phyloP scores from a whole-genome alignment of 2,329 filamentous ascomycete species.

The Fusarium bulbicola region DNA sequence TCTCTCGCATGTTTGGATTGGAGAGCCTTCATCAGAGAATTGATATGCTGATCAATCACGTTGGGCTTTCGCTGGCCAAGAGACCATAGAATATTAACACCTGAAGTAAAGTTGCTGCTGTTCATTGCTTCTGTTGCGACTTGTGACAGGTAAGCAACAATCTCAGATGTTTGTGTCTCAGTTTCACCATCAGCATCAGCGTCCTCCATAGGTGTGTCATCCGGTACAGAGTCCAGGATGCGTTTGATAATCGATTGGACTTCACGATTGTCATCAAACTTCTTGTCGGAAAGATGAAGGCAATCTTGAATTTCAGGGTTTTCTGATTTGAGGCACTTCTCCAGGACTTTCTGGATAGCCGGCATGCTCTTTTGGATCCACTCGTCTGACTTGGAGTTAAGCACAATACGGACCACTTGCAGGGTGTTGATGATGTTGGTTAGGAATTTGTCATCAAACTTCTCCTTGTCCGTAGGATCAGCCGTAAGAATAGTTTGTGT shows the following conservation, averaged over 20 bases:
- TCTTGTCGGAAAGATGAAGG: conserved; percentile 77
- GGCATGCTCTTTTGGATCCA: conserved; percentile 86
- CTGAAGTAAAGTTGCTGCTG: conserved; percentile 81
- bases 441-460: conserved; percentile 83
- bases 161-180: conserved; percentile 85
- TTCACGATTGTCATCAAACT: conserved; percentile 73
- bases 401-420: conserved; percentile 88
- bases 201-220: conserved; percentile 75
- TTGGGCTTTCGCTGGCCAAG: conserved; percentile 84
- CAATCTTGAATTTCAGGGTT: conserved; percentile 94
- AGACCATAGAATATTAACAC: conserved; percentile 94
- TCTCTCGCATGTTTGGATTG: conserved; percentile 93
- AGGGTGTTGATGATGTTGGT: conserved; percentile 93
- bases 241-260: conserved; percentile 81
- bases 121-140: conserved; percentile 89
- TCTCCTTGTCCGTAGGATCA: conserved; percentile 71
- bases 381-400: conserved; percentile 87
- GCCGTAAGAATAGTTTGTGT: conserved; percentile 67
- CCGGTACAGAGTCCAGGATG: conserved; percentile 88
- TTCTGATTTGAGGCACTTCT: conserved; percentile 88
- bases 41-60: conserved; percentile 89
- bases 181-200: conserved; percentile 85
- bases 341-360: conserved; percentile 84
- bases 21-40: conserved; percentile 89
- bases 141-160: conserved; percentile 84